A percentile compares a stretch with the other conserved stretches of the same genome.
phyloP scores from a whole-genome alignment of 2,329 filamentous ascomycete species.

The Xylariomycetidae sp. region DNA sequence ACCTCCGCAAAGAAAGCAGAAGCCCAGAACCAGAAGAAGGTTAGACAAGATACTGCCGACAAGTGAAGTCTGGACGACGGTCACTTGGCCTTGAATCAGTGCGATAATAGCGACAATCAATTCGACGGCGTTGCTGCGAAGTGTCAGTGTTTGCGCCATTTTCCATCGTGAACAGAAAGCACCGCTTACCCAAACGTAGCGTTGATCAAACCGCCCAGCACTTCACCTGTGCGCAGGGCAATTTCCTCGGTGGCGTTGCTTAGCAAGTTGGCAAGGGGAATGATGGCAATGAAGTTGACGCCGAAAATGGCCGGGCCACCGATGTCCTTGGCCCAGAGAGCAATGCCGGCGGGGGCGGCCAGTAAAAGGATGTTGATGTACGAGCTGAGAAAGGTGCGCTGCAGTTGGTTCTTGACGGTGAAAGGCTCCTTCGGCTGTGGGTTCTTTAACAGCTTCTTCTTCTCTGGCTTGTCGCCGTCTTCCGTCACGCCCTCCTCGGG shows the following conservation, averaged over 20 bases:
- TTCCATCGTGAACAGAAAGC: constrained; percentile 6
- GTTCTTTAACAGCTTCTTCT: too few species aligned
- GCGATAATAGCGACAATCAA: constrained; percentile 86
- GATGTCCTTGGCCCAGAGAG: constrained; percentile 57
- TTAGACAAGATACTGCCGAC: constrained; percentile 92
- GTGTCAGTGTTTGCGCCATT: constrained; percentile 4
- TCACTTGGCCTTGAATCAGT: constrained; percentile 63
- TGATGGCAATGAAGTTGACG: constrained; percentile 90
- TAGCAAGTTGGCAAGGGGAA: constrained; percentile 80
- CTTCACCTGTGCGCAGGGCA: constrained; percentile 74
- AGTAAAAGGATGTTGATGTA: constrained; percentile 83
- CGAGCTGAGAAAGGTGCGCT: constrained; percentile 70
- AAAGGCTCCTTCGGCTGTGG: constrained; percentile 52
- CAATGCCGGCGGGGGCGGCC: constrained; percentile 74
- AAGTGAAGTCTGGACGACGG: constrained; percentile 87
- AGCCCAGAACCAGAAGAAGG: constrained; percentile 79
- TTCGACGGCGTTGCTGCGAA: constrained; percentile 69
- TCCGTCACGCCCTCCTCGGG: too few species aligned
- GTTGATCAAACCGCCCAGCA: constrained; percentile 81
- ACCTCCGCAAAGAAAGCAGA: constrained; percentile 87
- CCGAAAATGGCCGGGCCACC: constrained; percentile 56
- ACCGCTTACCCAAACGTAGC: constrained; percentile 80
- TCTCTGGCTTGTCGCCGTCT: too few species aligned
- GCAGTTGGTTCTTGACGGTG: constrained; percentile 59
- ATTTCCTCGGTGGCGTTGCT: constrained; percentile 89